Conservation (phyloP, 2,329 filamentous ascomycete genomes). For the Pseudomassariella vexata region DNA sequence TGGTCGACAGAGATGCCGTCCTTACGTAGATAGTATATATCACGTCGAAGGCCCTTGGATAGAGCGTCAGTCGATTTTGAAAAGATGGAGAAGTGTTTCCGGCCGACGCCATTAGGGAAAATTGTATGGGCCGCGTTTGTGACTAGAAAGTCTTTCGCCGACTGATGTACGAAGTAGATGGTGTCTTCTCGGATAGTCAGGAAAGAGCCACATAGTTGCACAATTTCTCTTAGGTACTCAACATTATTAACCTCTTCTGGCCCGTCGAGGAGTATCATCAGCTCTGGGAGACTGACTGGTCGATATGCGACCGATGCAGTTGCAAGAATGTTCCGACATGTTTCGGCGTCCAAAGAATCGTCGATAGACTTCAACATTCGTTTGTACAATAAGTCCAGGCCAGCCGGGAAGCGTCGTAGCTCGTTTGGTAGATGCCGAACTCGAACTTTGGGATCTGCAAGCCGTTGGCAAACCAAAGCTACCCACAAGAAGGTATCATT, state of each 20-base stretch:
- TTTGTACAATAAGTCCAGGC: conserved; percentile 29
- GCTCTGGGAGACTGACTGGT: conserved; percentile 29
- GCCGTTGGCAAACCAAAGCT: conserved; percentile 30
- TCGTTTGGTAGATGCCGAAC: conserved; percentile 6
- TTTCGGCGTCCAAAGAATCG: conserved; percentile 17
- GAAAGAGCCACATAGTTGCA: conserved; percentile 33
- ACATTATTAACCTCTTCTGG: neutral
- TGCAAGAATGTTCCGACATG: conserved; percentile 29
- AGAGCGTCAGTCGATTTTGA: conserved; percentile 26
- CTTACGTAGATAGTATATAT: conserved; percentile 27
- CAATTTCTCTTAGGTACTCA: conserved; percentile 18
- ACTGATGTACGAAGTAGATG: conserved; percentile 34
- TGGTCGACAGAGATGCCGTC: conserved; percentile 17
- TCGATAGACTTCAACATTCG: conserved; percentile 30
- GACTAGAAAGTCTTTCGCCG: conserved; percentile 34
- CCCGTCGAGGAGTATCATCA: conserved; percentile 13
- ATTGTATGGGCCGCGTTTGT: conserved; percentile 13
- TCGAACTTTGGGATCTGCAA: conserved; percentile 13
- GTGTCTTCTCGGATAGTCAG: conserved; percentile 22
- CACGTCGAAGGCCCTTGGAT: conserved; percentile 19
- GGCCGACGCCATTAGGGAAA: conserved; percentile 19
- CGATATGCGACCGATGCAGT: conserved; percentile 23
- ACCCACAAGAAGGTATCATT: conserved; percentile 38
- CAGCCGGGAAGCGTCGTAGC: conserved; percentile 21
- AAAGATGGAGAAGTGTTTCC: conserved; percentile 26